phyloP scores from a whole-genome alignment of 1,284 basidiomycete species.

The Trichosporon faecale region DNA sequence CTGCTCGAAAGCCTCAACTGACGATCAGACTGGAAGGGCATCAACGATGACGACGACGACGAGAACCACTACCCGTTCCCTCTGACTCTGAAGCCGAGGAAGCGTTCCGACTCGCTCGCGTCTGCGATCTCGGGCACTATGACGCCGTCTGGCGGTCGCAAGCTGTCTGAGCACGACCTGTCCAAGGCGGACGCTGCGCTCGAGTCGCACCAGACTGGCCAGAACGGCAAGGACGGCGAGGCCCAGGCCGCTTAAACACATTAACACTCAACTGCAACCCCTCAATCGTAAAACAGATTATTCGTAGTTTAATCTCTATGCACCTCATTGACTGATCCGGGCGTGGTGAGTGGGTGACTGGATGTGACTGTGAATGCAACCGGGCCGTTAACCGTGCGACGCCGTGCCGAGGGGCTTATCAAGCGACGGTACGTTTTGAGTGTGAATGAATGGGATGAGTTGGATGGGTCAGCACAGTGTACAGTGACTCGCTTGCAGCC shows the following conservation, averaged over 20 bases:
- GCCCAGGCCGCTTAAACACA: background rate
- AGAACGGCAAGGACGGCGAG: slow-evolving; percentile 22
- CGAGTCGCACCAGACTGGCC: slow-evolving; percentile 37
- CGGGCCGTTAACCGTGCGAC: background rate
- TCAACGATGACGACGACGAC: slow-evolving; percentile 66
- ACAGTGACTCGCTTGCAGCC: too few relatives aligned
- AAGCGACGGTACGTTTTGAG: background rate
- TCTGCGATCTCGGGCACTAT: slow-evolving; percentile 76
- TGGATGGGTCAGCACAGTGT: too few relatives aligned
- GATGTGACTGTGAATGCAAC: too few relatives aligned
- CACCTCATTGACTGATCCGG: background rate
- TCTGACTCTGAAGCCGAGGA: slow-evolving; percentile 79
- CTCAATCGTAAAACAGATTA: slow-evolving; percentile 6
- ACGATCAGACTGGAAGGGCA: slow-evolving; percentile 48
- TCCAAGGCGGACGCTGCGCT: slow-evolving; percentile 78
- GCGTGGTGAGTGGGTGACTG: too few relatives aligned
- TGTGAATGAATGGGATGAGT: too few relatives aligned
- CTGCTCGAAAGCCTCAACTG: slow-evolving; percentile 9
- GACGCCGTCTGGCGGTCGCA: slow-evolving; percentile 77
- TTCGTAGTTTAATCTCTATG: background rate
- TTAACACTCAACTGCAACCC: background rate
- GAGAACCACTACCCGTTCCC: slow-evolving; percentile 92
- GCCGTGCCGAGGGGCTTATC: background rate
- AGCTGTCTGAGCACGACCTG: slow-evolving; percentile 78
- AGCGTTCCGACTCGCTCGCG: slow-evolving; percentile 67